Evolutionary conservation across 805 yeast genomes (phyloP).

Genomic region (Hanseniaspora guilliermondii): DNA sequence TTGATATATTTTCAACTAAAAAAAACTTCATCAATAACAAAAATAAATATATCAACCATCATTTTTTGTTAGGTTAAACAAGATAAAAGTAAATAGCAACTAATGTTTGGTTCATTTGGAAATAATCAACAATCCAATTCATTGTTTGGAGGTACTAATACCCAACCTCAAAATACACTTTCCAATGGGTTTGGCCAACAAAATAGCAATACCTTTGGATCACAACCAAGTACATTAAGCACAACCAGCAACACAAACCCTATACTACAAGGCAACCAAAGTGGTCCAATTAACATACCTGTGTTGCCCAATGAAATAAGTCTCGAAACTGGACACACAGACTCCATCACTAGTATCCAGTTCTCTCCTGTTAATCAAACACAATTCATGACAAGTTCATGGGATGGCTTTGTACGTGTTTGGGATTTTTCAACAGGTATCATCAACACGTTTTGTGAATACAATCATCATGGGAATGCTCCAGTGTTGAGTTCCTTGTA

Average conservation of each 20-base stretch:
- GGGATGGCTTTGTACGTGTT: slow-evolving; percentile 91
- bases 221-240: background rate
- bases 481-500: slow-evolving; percentile 5
- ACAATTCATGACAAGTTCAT: slow-evolving; percentile 62
- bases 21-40: too few relatives aligned
- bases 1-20: background rate
- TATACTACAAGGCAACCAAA: slow-evolving; percentile 19
- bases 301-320: slow-evolving; percentile 54
- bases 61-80: background rate
- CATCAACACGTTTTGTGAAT: slow-evolving; percentile 30
- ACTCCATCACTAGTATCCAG: slow-evolving; percentile 68
- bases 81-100: too few relatives aligned
- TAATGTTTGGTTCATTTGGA: background rate
- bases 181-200: slow-evolving; percentile 1
- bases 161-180: background rate
- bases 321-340: slow-evolving; percentile 77
- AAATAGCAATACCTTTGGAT: slow-evolving; percentile 4
- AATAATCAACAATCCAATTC: background rate
- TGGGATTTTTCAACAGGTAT: slow-evolving; percentile 78
- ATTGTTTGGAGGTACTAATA: background rate
- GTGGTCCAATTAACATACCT: slow-evolving; percentile 26
- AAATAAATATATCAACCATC: background rate
- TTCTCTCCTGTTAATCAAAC: slow-evolving; percentile 81
- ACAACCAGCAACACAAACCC: background rate
- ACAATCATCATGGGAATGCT: slow-evolving; percentile 6